Conservation (phyloP, 129 eudicot species). For the Tanacetum coccineum region DNA sequence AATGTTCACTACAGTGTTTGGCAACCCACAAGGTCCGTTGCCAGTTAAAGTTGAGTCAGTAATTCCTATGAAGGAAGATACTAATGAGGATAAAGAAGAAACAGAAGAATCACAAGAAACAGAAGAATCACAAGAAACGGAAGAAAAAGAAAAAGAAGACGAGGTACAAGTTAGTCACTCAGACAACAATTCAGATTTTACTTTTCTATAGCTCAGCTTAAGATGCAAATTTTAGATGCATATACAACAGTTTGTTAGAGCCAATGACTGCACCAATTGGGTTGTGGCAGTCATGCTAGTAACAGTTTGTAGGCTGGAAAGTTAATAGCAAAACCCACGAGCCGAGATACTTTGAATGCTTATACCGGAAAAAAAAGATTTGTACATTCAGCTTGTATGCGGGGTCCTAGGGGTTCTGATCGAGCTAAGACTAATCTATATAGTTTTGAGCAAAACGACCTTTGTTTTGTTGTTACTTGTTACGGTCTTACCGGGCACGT, state of each 20-base stretch:
- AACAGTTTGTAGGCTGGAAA: constrained; percentile 38
- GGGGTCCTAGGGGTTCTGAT: too few relatives aligned
- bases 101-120: constrained; percentile 1
- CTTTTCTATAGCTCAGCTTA: constrained; percentile 31
- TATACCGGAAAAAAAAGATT: constrained; percentile 2
- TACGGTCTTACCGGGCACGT: too few relatives aligned
- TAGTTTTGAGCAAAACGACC: too few relatives aligned
- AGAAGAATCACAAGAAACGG: not conserved
- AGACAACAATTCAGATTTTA: constrained; percentile 28
- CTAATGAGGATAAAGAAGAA: constrained; percentile 21
- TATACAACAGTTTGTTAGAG: constrained; percentile 37
- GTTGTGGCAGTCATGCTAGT: constrained; percentile 15
- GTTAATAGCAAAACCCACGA: constrained; percentile 19
- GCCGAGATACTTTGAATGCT: constrained; percentile 23
- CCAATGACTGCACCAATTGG: constrained; percentile 16
- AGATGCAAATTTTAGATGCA: constrained; percentile 33
- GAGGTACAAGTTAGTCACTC: constrained; percentile 28
- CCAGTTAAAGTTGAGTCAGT: constrained; percentile 26
- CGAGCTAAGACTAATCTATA: too few relatives aligned
- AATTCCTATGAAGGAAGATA: constrained; percentile 14
- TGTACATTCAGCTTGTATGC: not conserved
- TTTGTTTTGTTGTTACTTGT: too few relatives aligned
- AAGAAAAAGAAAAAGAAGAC: constrained; percentile 36
- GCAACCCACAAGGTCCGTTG: constrained; percentile 80
- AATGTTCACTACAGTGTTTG: constrained; percentile 61